Percentiles rank a stretch among this genome's conserved stretches.
These are phyloP conservation scores for Eimeria tenella DNA, from an alignment of 169 alveolate species.

Conservation along the genomic window DNA sequence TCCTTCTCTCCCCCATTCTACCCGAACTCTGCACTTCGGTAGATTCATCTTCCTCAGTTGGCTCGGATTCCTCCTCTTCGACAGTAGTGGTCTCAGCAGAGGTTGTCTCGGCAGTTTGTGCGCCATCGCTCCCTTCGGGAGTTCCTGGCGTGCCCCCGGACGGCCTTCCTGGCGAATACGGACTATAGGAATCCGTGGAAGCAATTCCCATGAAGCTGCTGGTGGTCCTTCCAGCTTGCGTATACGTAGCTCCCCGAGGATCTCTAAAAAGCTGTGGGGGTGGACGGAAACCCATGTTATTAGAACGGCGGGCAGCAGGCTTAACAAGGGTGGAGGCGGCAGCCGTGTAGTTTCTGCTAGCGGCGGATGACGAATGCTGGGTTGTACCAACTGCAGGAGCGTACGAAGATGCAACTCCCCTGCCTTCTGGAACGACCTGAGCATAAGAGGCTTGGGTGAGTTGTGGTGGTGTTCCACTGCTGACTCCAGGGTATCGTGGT, in stretches of 20 bases:
- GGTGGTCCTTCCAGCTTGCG: slow-evolving; percentile 51
- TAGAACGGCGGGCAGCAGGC: background rate
- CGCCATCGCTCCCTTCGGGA: background rate
- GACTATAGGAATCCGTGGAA: slow-evolving; percentile 10
- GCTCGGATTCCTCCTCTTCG: background rate
- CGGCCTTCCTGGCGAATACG: background rate
- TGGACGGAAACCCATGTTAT: background rate
- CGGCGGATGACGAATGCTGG: background rate
- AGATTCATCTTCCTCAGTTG: slow-evolving; percentile 1
- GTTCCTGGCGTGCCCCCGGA: background rate
- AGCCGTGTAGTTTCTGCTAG: background rate
- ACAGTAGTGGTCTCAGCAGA: background rate
- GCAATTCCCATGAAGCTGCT: slow-evolving; percentile 58
- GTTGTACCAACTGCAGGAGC: background rate
- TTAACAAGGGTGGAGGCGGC: background rate
- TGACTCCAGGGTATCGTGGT: slow-evolving; percentile 18
- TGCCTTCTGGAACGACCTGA: background rate
- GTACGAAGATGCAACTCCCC: background rate
- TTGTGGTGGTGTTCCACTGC: background rate
- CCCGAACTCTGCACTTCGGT: slow-evolving; percentile 11
- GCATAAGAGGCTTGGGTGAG: background rate
- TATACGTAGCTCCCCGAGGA: slow-evolving; percentile 1
- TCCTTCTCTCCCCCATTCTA: slow-evolving; percentile 17
- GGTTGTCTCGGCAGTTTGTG: background rate
- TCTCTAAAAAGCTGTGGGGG: background rate